Evolutionary conservation across 192 early-diverging fungal genomes (phyloP).

Genomic region (Rhizoclosmatium globosum): DNA sequence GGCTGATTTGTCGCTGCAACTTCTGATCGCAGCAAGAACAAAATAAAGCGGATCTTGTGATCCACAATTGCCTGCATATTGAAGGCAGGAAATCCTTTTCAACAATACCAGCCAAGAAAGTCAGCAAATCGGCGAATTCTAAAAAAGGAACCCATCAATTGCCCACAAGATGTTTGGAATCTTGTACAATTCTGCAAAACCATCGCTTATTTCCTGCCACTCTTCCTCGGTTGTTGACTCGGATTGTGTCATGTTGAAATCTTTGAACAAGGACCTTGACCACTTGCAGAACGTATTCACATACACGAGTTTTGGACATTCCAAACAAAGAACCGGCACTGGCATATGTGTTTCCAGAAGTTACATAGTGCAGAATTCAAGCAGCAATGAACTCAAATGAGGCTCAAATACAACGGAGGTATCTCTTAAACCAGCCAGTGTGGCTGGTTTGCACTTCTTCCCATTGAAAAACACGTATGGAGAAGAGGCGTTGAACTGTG

Average conservation of each 20-base stretch:
- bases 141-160: conserved; percentile 21
- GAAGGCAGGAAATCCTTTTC: conserved; percentile 26
- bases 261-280: not conserved
- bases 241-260: not conserved
- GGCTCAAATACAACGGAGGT: not conserved
- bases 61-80: conserved; percentile 26
- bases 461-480: too few species aligned
- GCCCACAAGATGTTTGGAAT: conserved; percentile 1
- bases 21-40: not conserved
- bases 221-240: not conserved
- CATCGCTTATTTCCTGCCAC: not conserved
- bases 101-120: conserved; percentile 18
- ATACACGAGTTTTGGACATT: not conserved
- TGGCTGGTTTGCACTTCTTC: too few species aligned
- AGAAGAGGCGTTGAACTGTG: too few species aligned
- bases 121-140: not conserved
- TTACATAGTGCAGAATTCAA: conserved; percentile 4
- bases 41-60: conserved; percentile 1
- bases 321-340: conserved; percentile 2
- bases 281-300: conserved; percentile 6
- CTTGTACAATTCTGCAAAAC: not conserved
- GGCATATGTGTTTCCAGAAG: not conserved
- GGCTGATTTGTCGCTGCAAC: not conserved
- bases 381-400: not conserved
- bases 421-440: conserved; percentile 6